A percentile compares a stretch with the other conserved stretches of the same genome.
These are phyloP conservation scores for Blepharisma stoltei DNA, from an alignment of 73 alveolate species.

Conservation along the genomic window DNA sequence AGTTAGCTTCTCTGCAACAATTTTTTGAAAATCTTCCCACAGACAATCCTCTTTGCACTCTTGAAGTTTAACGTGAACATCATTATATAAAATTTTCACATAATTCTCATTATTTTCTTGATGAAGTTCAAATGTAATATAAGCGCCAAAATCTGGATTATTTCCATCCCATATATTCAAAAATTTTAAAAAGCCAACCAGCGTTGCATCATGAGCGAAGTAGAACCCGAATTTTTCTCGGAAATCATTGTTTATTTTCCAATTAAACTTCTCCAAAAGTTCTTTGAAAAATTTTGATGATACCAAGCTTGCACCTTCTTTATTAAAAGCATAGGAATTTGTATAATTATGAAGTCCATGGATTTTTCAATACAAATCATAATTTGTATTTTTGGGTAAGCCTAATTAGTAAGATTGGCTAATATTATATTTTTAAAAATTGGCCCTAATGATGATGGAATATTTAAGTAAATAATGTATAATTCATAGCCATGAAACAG, in stretches of 20 bases:
- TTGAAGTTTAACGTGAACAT: not conserved
- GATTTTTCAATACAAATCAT: not conserved
- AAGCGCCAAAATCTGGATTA: conserved; percentile 23
- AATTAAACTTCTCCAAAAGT: not conserved
- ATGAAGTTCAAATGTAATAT: conserved; percentile 11
- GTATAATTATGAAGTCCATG: not conserved
- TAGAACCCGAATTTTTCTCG: not conserved
- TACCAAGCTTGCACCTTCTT: conserved; percentile 17
- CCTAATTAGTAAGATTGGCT: too few relatives aligned
- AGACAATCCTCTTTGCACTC: not conserved
- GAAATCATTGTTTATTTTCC: not conserved
- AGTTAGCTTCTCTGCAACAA: too few relatives aligned
- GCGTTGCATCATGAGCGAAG: conserved; percentile 27
- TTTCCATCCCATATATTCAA: not conserved
- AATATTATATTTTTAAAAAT: too few relatives aligned
- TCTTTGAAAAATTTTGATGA: conserved; percentile 2
- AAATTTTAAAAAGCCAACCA: conserved; percentile 10
- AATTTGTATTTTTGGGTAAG: not conserved
- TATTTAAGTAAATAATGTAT: too few relatives aligned
- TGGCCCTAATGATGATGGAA: too few relatives aligned
- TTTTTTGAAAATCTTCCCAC: not conserved
- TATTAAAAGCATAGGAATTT: not conserved
- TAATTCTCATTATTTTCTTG: not conserved
- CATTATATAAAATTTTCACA: conserved; percentile 13
- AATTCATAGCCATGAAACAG: conserved; percentile 5